These are phyloP conservation scores for Mercurialis annua DNA, from an alignment of 345 rosid genomes.

Conservation along the genomic window DNA sequence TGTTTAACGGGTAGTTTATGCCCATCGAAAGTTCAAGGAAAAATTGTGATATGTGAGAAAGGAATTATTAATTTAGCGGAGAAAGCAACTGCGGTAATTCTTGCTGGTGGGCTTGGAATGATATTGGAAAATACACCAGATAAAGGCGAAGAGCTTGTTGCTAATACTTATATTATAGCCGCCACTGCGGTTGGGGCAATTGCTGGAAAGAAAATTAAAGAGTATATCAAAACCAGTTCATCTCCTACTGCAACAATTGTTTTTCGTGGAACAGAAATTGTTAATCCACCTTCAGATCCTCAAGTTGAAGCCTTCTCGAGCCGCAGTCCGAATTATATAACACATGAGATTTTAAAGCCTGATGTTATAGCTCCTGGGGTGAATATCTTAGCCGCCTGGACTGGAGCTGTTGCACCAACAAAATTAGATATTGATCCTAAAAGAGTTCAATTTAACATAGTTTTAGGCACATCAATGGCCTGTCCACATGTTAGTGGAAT, in stretches of 20 bases:
- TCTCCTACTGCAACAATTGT: slow-evolving; percentile 28
- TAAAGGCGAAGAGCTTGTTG: slow-evolving; percentile 31
- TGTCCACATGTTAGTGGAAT: slow-evolving; percentile 32
- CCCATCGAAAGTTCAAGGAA: slow-evolving; percentile 23
- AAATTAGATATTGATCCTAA: slow-evolving; percentile 31
- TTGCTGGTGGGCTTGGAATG: slow-evolving; percentile 35
- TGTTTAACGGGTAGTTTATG: slow-evolving; percentile 17
- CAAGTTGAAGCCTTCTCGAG: slow-evolving; percentile 32
- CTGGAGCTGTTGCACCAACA: slow-evolving; percentile 20
- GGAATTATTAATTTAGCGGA: slow-evolving; percentile 30
- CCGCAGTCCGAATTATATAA: slow-evolving; percentile 26
- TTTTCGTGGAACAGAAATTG: slow-evolving; percentile 28
- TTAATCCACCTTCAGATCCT: slow-evolving; percentile 25
- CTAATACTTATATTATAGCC: slow-evolving; percentile 30
- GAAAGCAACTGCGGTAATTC: slow-evolving; percentile 28
- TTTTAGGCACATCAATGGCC: slow-evolving; percentile 30
- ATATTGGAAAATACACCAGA: slow-evolving; percentile 26
- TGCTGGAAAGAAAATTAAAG: slow-evolving; percentile 17
- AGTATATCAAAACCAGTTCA: slow-evolving; percentile 16
- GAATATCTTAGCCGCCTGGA: slow-evolving; percentile 31
- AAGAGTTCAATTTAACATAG: slow-evolving; percentile 31
- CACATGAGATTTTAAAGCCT: slow-evolving; percentile 29
- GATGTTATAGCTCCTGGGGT: slow-evolving; percentile 34
- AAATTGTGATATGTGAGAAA: slow-evolving; percentile 31
- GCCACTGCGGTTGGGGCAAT: slow-evolving; percentile 30